Percentiles rank a stretch among this genome's conserved stretches.
Evolutionary conservation across 306 rosid species (phyloP).

Genomic region (Cotoneaster glaucophyllus): DNA sequence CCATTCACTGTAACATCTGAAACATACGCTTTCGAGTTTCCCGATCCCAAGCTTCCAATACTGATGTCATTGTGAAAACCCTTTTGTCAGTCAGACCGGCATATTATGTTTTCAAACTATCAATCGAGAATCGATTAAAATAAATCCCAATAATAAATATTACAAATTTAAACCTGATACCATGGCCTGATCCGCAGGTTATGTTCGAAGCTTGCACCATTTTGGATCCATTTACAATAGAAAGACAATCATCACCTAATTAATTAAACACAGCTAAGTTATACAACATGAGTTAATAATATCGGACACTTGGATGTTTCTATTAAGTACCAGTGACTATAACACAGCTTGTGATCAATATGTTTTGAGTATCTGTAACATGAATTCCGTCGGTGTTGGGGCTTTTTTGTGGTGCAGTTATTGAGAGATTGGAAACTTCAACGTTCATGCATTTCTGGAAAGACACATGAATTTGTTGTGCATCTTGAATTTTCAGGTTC

Average conservation of each 20-base stretch:
- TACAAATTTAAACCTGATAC: constrained; percentile 40
- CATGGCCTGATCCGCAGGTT: constrained; percentile 72
- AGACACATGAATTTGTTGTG: constrained; percentile 55
- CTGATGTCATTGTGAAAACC: constrained; percentile 20
- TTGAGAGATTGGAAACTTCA: constrained; percentile 29
- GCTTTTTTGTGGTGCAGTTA: constrained; percentile 52
- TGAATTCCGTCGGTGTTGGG: constrained; percentile 91
- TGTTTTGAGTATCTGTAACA: constrained; percentile 46
- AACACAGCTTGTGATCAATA: constrained; percentile 40
- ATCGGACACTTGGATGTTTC: no score
- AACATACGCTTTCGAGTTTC: constrained; percentile 43
- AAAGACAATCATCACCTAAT: constrained; percentile 56
- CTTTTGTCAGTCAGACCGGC: neutral
- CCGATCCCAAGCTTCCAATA: constrained; percentile 74
- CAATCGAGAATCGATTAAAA: neutral
- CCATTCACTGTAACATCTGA: constrained; percentile 40
- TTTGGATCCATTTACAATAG: constrained; percentile 51
- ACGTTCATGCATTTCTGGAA: constrained; percentile 44
- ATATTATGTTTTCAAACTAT: neutral
- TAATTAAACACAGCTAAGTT: neutral
- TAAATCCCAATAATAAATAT: no score
- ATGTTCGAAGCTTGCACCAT: constrained; percentile 36
- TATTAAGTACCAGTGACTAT: constrained; percentile 53
- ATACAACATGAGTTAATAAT: no score
- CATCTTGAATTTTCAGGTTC: constrained; percentile 38